Percentiles rank a stretch among this genome's conserved stretches.
Evolutionary conservation across 73 alveolate genomes (phyloP).

Genomic region (Symbiodinium pilosum): DNA sequence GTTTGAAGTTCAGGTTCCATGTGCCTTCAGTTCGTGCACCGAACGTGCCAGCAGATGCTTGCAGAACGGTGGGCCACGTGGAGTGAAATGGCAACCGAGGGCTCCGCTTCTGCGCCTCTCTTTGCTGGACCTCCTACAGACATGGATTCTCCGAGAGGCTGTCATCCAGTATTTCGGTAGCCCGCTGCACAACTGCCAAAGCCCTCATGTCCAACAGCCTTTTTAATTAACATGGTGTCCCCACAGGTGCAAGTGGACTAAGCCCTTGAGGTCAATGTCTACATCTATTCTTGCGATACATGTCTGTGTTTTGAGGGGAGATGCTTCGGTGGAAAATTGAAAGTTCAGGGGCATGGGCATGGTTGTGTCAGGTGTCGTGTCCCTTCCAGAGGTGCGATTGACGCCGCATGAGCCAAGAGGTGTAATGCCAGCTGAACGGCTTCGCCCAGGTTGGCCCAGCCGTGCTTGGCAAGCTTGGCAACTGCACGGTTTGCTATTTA

Average conservation of each 20-base stretch:
- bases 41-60: background rate
- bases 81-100: background rate
- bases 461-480: background rate
- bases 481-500: background rate
- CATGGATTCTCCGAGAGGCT: background rate
- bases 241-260: background rate
- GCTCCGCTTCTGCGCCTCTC: background rate
- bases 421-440: background rate
- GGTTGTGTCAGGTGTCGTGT: background rate
- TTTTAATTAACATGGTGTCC: too few species aligned
- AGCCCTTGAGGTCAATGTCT: background rate
- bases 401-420: constrained; percentile 11
- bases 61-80: background rate
- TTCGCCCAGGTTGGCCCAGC: background rate
- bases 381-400: background rate
- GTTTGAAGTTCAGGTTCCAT: background rate
- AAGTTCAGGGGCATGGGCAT: background rate
- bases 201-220: background rate
- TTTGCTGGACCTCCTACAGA: constrained; percentile 1
- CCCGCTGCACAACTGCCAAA: background rate
- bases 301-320: background rate
- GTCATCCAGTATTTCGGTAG: background rate
- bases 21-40: background rate
- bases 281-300: background rate
- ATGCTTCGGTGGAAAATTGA: background rate